A percentile compares a stretch with the other conserved stretches of the same genome.
phyloP scores from a whole-genome alignment of 2,329 filamentous ascomycete genomes.

The Exophiala xenobiotica region DNA sequence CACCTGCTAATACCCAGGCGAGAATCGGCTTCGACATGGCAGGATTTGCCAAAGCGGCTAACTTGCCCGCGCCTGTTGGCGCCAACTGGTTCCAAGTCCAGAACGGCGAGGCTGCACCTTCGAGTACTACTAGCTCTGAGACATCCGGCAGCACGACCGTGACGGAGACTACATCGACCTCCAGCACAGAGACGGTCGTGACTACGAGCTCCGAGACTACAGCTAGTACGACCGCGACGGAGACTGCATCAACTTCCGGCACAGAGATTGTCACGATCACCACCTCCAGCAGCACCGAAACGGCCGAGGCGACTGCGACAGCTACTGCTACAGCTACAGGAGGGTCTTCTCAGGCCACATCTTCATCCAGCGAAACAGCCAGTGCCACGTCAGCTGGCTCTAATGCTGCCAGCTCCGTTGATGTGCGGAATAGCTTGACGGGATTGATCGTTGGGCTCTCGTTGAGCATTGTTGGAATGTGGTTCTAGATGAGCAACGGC shows the following conservation, averaged over 20 bases:
- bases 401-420: background rate
- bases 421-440: background rate
- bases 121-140: constrained; percentile 1
- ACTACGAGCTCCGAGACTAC: background rate
- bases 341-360: background rate
- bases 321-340: background rate
- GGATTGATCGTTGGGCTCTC: background rate
- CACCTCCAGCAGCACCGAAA: background rate
- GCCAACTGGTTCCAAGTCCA: constrained; percentile 42
- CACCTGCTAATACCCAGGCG: constrained; percentile 31
- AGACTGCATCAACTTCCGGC: constrained; percentile 2
- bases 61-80: constrained; percentile 35
- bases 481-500: background rate
- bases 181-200: background rate
- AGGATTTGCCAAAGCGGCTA: constrained; percentile 37
- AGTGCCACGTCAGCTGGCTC: background rate
- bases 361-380: background rate
- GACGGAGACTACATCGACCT: constrained; percentile 3
- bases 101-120: constrained; percentile 10
- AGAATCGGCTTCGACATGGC: constrained; percentile 38
- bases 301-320: background rate
- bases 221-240: background rate
- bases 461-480: background rate
- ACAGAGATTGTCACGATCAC: constrained; percentile 1
- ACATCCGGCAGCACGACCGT: background rate